Percentiles rank a stretch among this genome's conserved stretches.
phyloP scores from a whole-genome alignment of 148 eudicot genomes.

The Silene latifolia region DNA sequence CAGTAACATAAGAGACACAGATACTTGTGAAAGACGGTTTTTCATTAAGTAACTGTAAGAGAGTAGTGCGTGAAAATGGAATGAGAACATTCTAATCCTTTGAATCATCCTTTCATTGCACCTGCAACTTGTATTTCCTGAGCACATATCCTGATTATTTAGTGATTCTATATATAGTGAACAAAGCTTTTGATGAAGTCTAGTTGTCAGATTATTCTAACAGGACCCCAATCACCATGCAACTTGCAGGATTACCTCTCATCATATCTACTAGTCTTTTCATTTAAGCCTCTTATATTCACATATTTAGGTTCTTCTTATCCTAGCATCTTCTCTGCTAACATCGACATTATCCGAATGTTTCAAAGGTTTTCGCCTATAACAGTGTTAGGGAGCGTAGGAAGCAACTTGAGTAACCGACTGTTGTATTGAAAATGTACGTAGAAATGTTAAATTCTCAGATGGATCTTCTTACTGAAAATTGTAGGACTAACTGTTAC shows the following conservation, averaged over 20 bases:
- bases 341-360: not conserved
- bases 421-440: not conserved
- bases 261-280: constrained; percentile 17
- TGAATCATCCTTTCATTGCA: constrained; percentile 23
- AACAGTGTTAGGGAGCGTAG: not conserved
- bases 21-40: too few species aligned
- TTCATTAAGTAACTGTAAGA: not conserved
- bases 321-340: constrained; percentile 8
- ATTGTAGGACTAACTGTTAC: too few species aligned
- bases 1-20: not conserved
- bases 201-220: constrained; percentile 24
- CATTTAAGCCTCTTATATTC: constrained; percentile 16
- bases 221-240: constrained; percentile 20
- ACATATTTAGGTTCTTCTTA: constrained; percentile 20
- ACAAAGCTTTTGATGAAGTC: constrained; percentile 18
- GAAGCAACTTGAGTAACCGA: not conserved
- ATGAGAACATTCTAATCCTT: constrained; percentile 12
- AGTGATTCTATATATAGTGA: constrained; percentile 26
- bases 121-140: constrained; percentile 25
- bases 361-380: not conserved
- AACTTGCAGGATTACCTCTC: constrained; percentile 28
- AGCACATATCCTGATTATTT: constrained; percentile 30
- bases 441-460: too few species aligned
- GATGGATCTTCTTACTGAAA: too few species aligned
- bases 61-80: not conserved